Evolutionary conservation across 306 rosid species (phyloP), one percentile per base, ranked within the genome.

Genomic region (Elaeagnus macrophylla): DNA sequence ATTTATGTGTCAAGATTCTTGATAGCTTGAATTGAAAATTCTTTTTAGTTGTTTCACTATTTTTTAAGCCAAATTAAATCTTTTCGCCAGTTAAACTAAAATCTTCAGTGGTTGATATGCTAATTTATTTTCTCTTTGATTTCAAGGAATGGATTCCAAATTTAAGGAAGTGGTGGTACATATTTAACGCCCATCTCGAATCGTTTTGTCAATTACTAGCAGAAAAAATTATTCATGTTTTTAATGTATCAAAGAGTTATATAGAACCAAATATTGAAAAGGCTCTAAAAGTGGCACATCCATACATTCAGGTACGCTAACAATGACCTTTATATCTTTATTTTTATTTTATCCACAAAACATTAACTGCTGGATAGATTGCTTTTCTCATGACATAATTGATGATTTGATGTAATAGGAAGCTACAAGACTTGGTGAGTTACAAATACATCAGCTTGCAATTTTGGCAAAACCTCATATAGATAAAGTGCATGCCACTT

Each of bases 101-200:
- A n/a, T n/a, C 32, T 25, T 15, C 48, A 54, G 25, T 47, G 8
- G 41, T 11, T 18, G 5, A 6, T 12, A 17, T 17, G 54, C 53
- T 41, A 53, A 36, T 13, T 44, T 25, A 43, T 54, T 13, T 35
- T 6, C 10, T 32, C 60, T 16, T 48, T 67, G 15, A 56, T 66
- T 25, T 68, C 68, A 25, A 79, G 82, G 67, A 73, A 38, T 54
- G 71, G 71, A 41, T 75, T 10, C 80, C 67, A 52, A 39, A 38
- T 35, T 17, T 76, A 69, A 66, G 53, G 68, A 63, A 54, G 50
- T 68, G 60, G 38, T 60, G 59, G 57, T 53, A 56, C 53, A 55
- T 51, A 58, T 65, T 62, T 53, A 15, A 59, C 54, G 65, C 58
- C 12, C 55, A 44, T 42, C 40, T 68, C 37, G 43, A 56, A 53